These are phyloP conservation scores for Cytospora chrysosperma DNA, from an alignment of 2,329 filamentous ascomycete genomes.

Conservation along the genomic window DNA sequence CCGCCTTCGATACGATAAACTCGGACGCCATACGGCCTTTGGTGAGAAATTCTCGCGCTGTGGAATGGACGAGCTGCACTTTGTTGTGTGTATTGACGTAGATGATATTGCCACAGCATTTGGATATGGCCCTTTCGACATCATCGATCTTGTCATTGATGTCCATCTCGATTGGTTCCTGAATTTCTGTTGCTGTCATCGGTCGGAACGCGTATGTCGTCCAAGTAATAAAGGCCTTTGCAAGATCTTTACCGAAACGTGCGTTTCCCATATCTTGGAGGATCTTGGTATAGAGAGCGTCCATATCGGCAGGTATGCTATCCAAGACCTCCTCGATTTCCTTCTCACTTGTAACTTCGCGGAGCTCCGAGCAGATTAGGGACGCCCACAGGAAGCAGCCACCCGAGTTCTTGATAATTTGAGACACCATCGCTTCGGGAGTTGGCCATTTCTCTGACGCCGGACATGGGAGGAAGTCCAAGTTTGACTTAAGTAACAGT, in stretches of 20 bases:
- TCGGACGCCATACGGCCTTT: constrained; percentile 22
- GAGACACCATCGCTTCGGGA: constrained; percentile 19
- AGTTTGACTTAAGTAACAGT: constrained; percentile 28
- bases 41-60: constrained; percentile 32
- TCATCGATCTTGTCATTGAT: constrained; percentile 31
- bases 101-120: constrained; percentile 32
- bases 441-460: constrained; percentile 13
- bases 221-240: constrained; percentile 32
- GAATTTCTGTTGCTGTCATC: constrained; percentile 29
- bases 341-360: constrained; percentile 28
- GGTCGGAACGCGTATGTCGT: constrained; percentile 30
- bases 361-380: constrained; percentile 30
- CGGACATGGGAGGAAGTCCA: constrained; percentile 26
- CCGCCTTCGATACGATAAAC: constrained; percentile 28
- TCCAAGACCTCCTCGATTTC: constrained; percentile 30
- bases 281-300: constrained; percentile 31
- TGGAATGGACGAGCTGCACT: constrained; percentile 32
- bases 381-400: constrained; percentile 35
- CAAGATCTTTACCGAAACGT: constrained; percentile 29
- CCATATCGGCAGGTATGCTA: constrained; percentile 32
- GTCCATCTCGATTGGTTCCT: constrained; percentile 30
- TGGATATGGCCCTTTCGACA: constrained; percentile 27
- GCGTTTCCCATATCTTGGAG: constrained; percentile 29
- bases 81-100: constrained; percentile 29
- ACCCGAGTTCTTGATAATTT: constrained; percentile 29